Evolutionary conservation across 2,329 filamentous ascomycete genomes (phyloP), one percentile per base, ranked within the genome.

Genomic region (Nemania sp.): DNA sequence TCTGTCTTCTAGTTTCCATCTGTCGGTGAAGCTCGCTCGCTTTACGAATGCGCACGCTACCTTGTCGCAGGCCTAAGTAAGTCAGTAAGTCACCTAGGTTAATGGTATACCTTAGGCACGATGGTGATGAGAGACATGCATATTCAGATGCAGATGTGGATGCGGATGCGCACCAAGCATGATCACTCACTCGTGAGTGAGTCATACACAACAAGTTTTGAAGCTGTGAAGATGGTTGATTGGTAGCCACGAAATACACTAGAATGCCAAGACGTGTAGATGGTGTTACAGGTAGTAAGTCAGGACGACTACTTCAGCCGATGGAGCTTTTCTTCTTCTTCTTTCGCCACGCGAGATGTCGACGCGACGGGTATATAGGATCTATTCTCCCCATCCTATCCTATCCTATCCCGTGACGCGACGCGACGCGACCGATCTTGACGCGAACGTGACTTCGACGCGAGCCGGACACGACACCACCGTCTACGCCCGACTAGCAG

Each of bases 161-260:
- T n/a, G n/a, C n/a, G n/a, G n/a, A n/a, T n/a, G n/a, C n/a, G n/a
- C n/a, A n/a, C n/a, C n/a, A n/a, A n/a, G n/a, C n/a, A n/a, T n/a
- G n/a, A n/a, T n/a, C n/a, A n/a, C n/a, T n/a, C 55, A 60, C 17
- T 59, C 52, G 57, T 60, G 13, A 54, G 58, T 65, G 62, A 65
- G 52, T 65, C 62, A 65, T 50, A 52, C n/a, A n/a, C n/a, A n/a
- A n/a, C n/a, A n/a, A n/a, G n/a, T n/a, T n/a, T n/a, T n/a, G n/a
- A n/a, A n/a, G n/a, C n/a, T n/a, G 50, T 45, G n/a, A 45, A 7
- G 18, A 17, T 45, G 12, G n/a, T 46, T 49, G 10, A n/a, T n/a
- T n/a, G n/a, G n/a, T n/a, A n/a, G n/a, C n/a, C n/a, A n/a, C n/a
- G n/a, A n/a, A n/a, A n/a, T n/a, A n/a, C n/a, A n/a, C 40, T 40